Evolutionary conservation across 169 alveolate species (phyloP), one percentile per base, ranked within the genome.

Genomic region (Plasmodium billcollinsi): DNA sequence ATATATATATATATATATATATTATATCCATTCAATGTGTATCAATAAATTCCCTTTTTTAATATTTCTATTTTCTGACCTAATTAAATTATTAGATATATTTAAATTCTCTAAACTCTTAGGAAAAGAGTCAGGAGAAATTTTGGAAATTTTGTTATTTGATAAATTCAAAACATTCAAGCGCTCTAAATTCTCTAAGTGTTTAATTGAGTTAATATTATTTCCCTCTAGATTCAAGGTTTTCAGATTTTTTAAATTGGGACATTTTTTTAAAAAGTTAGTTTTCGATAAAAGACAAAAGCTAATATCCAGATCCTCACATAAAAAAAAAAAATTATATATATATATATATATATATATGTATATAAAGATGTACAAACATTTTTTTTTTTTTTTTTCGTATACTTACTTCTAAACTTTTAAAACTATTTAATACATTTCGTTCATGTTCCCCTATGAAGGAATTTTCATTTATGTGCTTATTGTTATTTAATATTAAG

Each of bases 391-490:
- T 66, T 11, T 33, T 39, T n/a, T 33, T 66, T 33, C 12, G 33
- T 12, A 6, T 43, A n/a, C 74, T 56, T 9, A 80, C 91, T 66
- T 83, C 85, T 39, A 83, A 62, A 11, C 72, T 69, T 9, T 56
- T 56, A 20, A 83, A 69, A 9, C 61, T 69, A 49, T 83, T 69
- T 62, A 83, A 18, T 4, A 43, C 73, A 61, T 26, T 83, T n/a
- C 24, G 56, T 1, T 58, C 66, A 24, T 83, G 47, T 26, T 58
- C 54, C 1, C 83, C 80, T 20, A 62, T 58, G 65, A 83, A 83
- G 33, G 91, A 67, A 39, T 83, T 73, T 47, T 83, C 91, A 29
- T 49, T 69, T 72, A 83, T 83, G 26, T 83, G 91, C 33, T 83
- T 83, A 67, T 83, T 83, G 73, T 83, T 83, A 72, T 69, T 83